phyloP scores from a whole-genome alignment of 768 basidiomycete species.

The Daedaleopsis nitida region DNA sequence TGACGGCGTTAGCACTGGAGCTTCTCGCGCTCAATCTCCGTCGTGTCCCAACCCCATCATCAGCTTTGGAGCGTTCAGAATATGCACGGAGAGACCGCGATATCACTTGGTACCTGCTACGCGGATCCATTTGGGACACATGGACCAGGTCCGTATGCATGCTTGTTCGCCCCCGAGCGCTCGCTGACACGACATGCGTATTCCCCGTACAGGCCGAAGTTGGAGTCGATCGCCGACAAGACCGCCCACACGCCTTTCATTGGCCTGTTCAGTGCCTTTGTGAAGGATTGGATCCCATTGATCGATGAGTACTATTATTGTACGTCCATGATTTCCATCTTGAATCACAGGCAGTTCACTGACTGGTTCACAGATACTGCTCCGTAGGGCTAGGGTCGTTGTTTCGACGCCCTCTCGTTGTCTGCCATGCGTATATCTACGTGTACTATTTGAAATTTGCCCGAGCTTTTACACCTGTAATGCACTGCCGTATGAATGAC shows the following conservation, averaged over 20 bases:
- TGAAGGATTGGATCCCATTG: constrained; percentile 86
- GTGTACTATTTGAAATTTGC: constrained; percentile 7
- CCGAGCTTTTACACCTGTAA: not conserved
- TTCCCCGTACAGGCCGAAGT: constrained; percentile 59
- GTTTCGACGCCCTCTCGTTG: constrained; percentile 1
- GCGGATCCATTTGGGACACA: constrained; percentile 82
- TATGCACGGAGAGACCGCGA: constrained; percentile 83
- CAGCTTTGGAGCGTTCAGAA: constrained; percentile 69
- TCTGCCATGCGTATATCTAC: constrained; percentile 16
- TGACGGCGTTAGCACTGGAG: constrained; percentile 67
- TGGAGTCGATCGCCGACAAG: constrained; percentile 61
- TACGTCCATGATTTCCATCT: constrained; percentile 40
- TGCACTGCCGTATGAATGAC: not conserved
- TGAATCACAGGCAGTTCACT: not conserved
- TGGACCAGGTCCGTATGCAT: constrained; percentile 60
- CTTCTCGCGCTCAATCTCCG: constrained; percentile 76
- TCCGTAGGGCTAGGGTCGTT: constrained; percentile 35
- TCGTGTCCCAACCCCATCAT: constrained; percentile 60
- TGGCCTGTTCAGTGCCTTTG: constrained; percentile 65
- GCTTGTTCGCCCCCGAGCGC: no score
- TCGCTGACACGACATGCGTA: no score
- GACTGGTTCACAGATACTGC: constrained; percentile 40
- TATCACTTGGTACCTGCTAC: constrained; percentile 81
- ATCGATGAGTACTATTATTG: constrained; percentile 93
- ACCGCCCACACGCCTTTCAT: constrained; percentile 62